Conservation (phyloP, 306 rosid genomes). For the Mucuna pruriens region DNA sequence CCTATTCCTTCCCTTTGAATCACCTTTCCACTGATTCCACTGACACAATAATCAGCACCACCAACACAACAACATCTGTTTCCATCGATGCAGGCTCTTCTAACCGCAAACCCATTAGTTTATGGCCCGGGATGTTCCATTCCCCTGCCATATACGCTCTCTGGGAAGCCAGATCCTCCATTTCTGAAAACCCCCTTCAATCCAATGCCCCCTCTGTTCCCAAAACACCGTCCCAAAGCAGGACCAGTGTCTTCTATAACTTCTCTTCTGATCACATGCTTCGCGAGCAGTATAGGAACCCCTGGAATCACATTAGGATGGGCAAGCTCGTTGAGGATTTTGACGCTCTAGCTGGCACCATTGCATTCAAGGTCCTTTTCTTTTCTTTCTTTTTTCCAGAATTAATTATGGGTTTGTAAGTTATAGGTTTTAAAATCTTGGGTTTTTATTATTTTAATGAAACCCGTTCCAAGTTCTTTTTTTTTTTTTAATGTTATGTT, state of each 20-base stretch:
- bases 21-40: slow-evolving; percentile 16
- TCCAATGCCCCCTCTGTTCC: slow-evolving; percentile 1
- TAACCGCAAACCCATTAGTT: slow-evolving; percentile 63
- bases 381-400: not conserved
- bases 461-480: not conserved
- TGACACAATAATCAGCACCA: slow-evolving; percentile 14
- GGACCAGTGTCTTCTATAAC: slow-evolving; percentile 67
- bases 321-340: slow-evolving; percentile 90
- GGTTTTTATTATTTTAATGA: slow-evolving; percentile 22
- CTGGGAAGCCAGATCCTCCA: slow-evolving; percentile 82
- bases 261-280: slow-evolving; percentile 71
- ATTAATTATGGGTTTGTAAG: not conserved
- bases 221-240: slow-evolving; percentile 63
- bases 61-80: not conserved
- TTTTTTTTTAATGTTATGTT: not conserved
- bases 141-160: slow-evolving; percentile 86
- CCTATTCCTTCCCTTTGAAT: not conserved
- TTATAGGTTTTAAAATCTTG: not conserved
- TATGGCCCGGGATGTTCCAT: slow-evolving; percentile 81
- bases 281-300: slow-evolving; percentile 85
- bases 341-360: slow-evolving; percentile 91
- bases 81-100: slow-evolving; percentile 74
- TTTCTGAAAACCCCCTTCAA: slow-evolving; percentile 42
- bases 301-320: slow-evolving; percentile 76
- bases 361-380: slow-evolving; percentile 66